Evolutionary conservation across 169 alveolate genomes (phyloP).

Genomic region (Blepharisma undulans): DNA sequence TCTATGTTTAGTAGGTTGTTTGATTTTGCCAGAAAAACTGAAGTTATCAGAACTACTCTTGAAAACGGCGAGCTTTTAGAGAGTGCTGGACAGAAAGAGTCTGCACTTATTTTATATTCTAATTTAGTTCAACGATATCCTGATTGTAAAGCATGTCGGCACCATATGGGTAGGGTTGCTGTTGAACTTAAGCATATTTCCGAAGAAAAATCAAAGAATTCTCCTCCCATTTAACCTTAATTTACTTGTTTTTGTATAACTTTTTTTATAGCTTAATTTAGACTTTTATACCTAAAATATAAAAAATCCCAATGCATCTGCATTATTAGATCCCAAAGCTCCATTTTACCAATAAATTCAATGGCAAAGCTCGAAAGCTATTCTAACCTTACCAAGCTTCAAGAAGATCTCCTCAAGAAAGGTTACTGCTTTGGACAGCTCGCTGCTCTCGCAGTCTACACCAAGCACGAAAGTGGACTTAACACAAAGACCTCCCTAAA

Average conservation of each 20-base stretch:
- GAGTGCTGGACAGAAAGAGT: too few relatives aligned
- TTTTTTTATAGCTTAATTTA: neutral
- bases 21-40: too few relatives aligned
- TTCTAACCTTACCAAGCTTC: conserved; percentile 29
- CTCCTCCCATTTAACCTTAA: neutral
- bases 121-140: too few relatives aligned
- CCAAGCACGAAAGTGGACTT: conserved; percentile 4
- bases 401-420: conserved; percentile 26
- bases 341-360: neutral
- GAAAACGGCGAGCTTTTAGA: too few relatives aligned
- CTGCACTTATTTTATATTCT: too few relatives aligned
- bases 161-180: too few relatives aligned
- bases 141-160: too few relatives aligned
- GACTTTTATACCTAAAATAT: neutral
- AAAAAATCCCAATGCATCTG: neutral
- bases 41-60: too few relatives aligned
- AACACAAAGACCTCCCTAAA: neutral
- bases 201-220: too few relatives aligned
- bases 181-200: too few relatives aligned
- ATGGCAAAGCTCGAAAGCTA: conserved; percentile 33
- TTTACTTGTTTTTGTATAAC: neutral
- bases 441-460: neutral
- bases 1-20: too few relatives aligned
- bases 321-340: neutral
- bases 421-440: neutral